These are phyloP conservation scores for Pestalotiopsis sp. DNA, from an alignment of 2,329 filamentous ascomycete genomes.

Conservation along the genomic window DNA sequence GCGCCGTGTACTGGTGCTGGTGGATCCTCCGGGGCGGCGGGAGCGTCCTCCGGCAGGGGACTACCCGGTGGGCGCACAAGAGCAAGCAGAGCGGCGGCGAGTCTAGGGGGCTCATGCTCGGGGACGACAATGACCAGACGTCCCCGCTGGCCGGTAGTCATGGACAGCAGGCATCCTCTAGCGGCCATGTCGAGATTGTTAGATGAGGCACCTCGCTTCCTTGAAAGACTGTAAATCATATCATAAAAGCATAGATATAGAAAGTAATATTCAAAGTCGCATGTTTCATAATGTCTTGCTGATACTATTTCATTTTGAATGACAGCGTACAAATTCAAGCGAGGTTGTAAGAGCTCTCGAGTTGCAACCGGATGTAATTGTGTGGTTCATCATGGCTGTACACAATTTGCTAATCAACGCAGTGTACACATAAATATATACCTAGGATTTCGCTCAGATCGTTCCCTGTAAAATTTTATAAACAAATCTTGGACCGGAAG, in stretches of 20 bases:
- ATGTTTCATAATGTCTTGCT: too few relatives aligned
- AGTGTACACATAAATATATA: too few relatives aligned
- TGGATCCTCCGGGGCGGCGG: conserved; percentile 24
- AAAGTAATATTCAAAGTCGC: too few relatives aligned
- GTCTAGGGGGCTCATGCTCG: background rate
- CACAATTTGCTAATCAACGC: too few relatives aligned
- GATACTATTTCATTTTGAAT: too few relatives aligned
- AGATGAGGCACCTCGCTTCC: background rate
- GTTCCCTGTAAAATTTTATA: too few relatives aligned
- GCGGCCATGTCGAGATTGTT: background rate
- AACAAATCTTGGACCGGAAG: too few relatives aligned
- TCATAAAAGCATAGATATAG: background rate
- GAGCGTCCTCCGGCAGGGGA: background rate
- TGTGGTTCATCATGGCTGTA: too few relatives aligned
- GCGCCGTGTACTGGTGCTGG: conserved; percentile 37
- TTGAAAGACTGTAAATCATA: background rate
- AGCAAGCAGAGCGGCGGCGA: background rate
- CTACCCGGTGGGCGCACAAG: background rate
- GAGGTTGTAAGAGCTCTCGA: too few relatives aligned
- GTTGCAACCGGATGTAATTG: too few relatives aligned
- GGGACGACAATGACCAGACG: background rate
- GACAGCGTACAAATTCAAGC: too few relatives aligned
- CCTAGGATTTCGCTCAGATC: too few relatives aligned
- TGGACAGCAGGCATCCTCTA: background rate
- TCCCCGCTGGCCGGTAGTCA: background rate